Evolutionary conservation across 345 rosid genomes (phyloP).

Genomic region (Aquilaria malaccensis): DNA sequence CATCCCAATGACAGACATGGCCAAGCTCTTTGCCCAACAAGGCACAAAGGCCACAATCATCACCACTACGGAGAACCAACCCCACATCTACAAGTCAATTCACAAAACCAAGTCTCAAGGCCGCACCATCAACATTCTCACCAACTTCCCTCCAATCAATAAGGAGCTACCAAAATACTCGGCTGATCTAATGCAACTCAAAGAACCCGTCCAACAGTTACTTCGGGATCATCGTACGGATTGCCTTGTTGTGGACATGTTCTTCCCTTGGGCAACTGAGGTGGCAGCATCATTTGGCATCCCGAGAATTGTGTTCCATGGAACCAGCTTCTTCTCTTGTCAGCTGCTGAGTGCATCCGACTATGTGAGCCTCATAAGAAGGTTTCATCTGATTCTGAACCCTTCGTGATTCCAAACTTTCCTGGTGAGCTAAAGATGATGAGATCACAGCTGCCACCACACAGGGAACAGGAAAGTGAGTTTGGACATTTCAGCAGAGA

Average conservation of each 20-base stretch:
- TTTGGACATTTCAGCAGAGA: constrained; percentile 1
- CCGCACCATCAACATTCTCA: constrained; percentile 9
- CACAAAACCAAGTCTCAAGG: constrained; percentile 11
- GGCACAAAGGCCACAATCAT: constrained; percentile 26
- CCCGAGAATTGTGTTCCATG: constrained; percentile 33
- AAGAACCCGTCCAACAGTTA: constrained; percentile 14
- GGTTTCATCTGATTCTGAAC: constrained; percentile 20
- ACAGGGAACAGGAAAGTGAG: not conserved
- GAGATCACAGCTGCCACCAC: constrained; percentile 12
- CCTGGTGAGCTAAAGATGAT: constrained; percentile 28
- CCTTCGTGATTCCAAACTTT: constrained; percentile 22
- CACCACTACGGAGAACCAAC: constrained; percentile 22
- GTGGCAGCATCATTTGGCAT: constrained; percentile 25
- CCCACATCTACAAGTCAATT: constrained; percentile 16
- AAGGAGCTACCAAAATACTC: no score
- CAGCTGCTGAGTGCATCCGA: constrained; percentile 8
- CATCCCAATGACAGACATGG: constrained; percentile 33
- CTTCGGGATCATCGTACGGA: constrained; percentile 16
- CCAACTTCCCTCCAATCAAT: constrained; percentile 6
- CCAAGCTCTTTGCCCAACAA: constrained; percentile 24
- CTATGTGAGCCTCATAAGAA: constrained; percentile 20
- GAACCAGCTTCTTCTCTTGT: constrained; percentile 21
- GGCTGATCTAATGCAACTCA: not conserved
- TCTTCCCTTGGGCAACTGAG: constrained; percentile 33
- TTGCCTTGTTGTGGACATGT: constrained; percentile 27